Evolutionary conservation across 805 yeast genomes (phyloP), one percentile per base, ranked within the genome.

Genomic region (Pichia californica): DNA sequence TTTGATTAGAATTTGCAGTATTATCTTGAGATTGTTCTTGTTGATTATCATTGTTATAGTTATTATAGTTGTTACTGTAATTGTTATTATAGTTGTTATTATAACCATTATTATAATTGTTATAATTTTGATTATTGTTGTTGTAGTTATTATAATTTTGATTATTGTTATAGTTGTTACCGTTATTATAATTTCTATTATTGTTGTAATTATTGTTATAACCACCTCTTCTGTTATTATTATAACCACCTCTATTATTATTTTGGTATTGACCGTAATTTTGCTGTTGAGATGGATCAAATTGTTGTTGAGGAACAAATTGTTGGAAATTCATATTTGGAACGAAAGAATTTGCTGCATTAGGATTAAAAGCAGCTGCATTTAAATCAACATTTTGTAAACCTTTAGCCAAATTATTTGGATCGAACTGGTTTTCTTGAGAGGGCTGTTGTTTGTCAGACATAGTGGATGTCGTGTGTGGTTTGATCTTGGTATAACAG

Each of bases 301-400:
- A 58, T 58, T 67, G 74, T 41, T n/a, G n/a, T n/a, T n/a, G n/a
- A n/a, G 72, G 73, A 34, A 54, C 59, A 41, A 63, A 64, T 19
- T 64, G 46, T 45, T 56, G 69, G 52, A 62, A 57, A 42, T 65
- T 70, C 39, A 47, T 43, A 30, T 49, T 48, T 37, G 79, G 78
- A 43, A 73, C 75, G 60, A 76, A 76, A 13, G 74, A 39, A 48
- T 69, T 69, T 10, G 74, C 73, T 31, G 66, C 67, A 49, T 66
- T 69, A 26, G 83, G 78, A 52, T 79, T 74, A 62, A 56, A 77
- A 21, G 44, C 38, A 16, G 51, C 70, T 38, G 63, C 68, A 26
- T 59, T 63, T 50, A 74, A 46, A 45, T 68, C 64, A 46, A 71
- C 52, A 50, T 72, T 67, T 49, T 66, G 70, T 54, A 75, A 55